phyloP scores from a whole-genome alignment of 2,329 filamentous ascomycete genomes.

The Calonectria pauciramosa region DNA sequence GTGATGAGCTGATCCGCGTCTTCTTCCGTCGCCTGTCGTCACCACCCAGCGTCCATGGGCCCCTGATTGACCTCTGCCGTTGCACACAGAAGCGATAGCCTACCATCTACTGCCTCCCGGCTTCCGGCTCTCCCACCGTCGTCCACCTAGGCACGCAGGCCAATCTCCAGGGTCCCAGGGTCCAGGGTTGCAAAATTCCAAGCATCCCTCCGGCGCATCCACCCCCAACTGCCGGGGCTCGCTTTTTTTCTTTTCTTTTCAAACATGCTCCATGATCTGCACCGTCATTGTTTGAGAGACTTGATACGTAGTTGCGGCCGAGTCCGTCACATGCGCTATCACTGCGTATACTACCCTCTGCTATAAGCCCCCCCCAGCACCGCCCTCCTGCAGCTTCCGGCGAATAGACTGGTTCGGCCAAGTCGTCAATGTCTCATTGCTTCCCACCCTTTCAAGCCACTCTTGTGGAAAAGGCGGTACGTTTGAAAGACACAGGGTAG shows the following conservation, averaged over 20 bases:
- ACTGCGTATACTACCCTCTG: slow-evolving; percentile 25
- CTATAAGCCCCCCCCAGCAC: slow-evolving; percentile 27
- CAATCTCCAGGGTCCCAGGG: slow-evolving; percentile 30
- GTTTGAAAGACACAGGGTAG: slow-evolving; percentile 9
- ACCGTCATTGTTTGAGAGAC: slow-evolving; percentile 22
- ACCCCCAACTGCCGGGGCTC: slow-evolving; percentile 38
- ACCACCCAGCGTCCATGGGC: slow-evolving; percentile 24
- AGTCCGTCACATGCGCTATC: slow-evolving; percentile 32
- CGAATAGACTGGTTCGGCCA: slow-evolving; percentile 25
- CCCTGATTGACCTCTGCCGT: slow-evolving; percentile 31
- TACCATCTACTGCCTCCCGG: slow-evolving; percentile 27
- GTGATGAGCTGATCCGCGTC: slow-evolving; percentile 39
- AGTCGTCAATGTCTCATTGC: slow-evolving; percentile 16
- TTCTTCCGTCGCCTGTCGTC: slow-evolving; percentile 22
- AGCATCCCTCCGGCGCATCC: slow-evolving; percentile 29
- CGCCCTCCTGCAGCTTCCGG: slow-evolving; percentile 23
- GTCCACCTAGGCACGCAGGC: slow-evolving; percentile 10
- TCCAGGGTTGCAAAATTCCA: slow-evolving; percentile 32
- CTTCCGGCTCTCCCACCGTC: slow-evolving; percentile 15
- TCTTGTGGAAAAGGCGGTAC: background rate
- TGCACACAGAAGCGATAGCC: slow-evolving; percentile 25
- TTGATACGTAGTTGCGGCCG: slow-evolving; percentile 17
- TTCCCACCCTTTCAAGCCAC: background rate
- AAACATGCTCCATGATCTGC: slow-evolving; percentile 22
- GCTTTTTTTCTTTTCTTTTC: background rate